These are phyloP conservation scores for Anthoceros angustus DNA, from an alignment of 225 moss, liverwort and hornwort genomes.

Conservation along the genomic window DNA sequence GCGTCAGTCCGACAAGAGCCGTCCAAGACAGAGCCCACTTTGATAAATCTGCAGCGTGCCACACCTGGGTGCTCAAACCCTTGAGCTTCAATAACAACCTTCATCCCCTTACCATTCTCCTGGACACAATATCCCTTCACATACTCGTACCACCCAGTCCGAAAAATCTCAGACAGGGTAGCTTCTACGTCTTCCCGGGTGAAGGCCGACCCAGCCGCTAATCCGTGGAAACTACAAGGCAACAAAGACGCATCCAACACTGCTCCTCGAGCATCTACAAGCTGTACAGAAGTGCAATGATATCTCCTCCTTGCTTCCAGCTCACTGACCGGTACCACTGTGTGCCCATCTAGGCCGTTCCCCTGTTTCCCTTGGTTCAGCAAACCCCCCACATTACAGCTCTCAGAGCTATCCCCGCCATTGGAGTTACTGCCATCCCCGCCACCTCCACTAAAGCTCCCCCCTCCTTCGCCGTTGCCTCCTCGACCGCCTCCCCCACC, in stretches of 20 bases:
- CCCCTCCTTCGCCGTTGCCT: background rate
- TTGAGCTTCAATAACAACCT: conserved; percentile 18
- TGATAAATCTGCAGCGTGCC: background rate
- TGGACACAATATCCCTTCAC: conserved; percentile 16
- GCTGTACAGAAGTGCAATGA: background rate
- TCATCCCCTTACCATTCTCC: conserved; percentile 13
- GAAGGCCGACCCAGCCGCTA: conserved; percentile 18
- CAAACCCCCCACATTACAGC: background rate
- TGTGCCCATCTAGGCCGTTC: background rate
- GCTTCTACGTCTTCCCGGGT: conserved; percentile 19
- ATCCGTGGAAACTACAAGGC: conserved; percentile 16
- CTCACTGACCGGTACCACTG: background rate
- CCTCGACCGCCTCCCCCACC: background rate
- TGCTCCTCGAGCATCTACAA: conserved; percentile 14
- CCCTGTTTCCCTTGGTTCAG: background rate
- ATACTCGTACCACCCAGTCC: conserved; percentile 37
- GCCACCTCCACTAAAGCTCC: background rate
- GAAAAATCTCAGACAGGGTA: conserved; percentile 18
- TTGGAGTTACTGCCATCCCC: background rate
- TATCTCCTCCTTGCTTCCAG: background rate
- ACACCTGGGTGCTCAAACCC: conserved; percentile 13
- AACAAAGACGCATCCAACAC: conserved; percentile 19
- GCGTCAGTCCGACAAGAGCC: background rate
- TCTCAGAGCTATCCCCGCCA: background rate
- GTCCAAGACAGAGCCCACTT: background rate